Conservation (phyloP, 2,329 filamentous ascomycete genomes). For the Talaromyces marneffei region DNA sequence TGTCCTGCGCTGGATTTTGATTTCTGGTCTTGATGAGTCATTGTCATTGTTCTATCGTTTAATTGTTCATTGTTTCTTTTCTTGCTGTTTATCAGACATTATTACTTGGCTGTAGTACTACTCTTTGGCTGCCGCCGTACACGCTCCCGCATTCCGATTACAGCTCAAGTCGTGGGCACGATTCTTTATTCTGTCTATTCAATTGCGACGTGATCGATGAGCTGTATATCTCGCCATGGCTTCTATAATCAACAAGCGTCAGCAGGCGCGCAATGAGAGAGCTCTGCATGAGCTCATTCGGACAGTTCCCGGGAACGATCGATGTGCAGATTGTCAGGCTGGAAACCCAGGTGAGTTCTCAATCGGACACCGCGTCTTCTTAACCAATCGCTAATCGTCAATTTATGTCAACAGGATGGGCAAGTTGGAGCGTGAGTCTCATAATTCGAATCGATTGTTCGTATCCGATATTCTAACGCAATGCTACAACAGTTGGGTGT, state of each 20-base stretch:
- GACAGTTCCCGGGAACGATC: slow-evolving; percentile 77
- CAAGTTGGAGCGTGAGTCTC: slow-evolving; percentile 77
- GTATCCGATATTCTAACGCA: neutral
- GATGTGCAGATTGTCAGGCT: slow-evolving; percentile 87
- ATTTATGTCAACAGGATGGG: slow-evolving; percentile 63
- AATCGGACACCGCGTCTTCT: slow-evolving; percentile 16
- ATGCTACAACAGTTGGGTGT: slow-evolving; percentile 70
- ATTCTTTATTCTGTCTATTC: neutral
- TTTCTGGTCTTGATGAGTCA: neutral
- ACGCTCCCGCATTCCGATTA: neutral
- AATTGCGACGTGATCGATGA: neutral
- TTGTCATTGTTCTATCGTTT: neutral
- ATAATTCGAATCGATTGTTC: slow-evolving; percentile 5
- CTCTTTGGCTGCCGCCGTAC: neutral
- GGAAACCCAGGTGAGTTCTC: slow-evolving; percentile 73
- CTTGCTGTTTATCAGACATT: neutral
- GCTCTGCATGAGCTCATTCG: slow-evolving; percentile 83
- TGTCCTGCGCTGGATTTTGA: neutral
- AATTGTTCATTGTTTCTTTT: neutral
- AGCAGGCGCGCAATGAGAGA: slow-evolving; percentile 96
- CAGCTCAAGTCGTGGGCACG: neutral
- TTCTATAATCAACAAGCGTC: slow-evolving; percentile 78
- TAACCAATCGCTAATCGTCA: neutral
- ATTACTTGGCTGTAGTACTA: too few species aligned
- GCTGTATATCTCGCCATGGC: slow-evolving; percentile 50